These are phyloP conservation scores for Penicillium arizonense DNA, from an alignment of 495 filamentous ascomycete genomes.

Conservation along the genomic window DNA sequence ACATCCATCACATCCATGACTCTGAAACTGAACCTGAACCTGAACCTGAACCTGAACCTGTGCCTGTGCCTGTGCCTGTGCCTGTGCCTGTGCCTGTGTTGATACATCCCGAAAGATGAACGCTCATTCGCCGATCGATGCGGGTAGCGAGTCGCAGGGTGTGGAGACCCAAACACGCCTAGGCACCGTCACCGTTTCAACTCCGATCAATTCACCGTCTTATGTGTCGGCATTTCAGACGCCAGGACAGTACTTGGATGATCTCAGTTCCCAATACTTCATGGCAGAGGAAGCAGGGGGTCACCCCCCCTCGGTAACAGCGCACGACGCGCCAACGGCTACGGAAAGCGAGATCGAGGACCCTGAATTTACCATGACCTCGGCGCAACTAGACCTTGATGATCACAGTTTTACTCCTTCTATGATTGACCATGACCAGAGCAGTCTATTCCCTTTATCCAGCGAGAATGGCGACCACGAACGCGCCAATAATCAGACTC, in stretches of 20 bases:
- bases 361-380: slow-evolving; percentile 12
- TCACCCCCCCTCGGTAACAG: slow-evolving; percentile 18
- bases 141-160: slow-evolving; percentile 17
- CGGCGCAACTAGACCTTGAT: slow-evolving; percentile 10
- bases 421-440: slow-evolving; percentile 40
- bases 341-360: slow-evolving; percentile 10
- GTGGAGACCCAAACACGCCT: slow-evolving; percentile 38
- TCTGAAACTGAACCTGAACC: no score
- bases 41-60: no score
- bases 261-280: slow-evolving; percentile 32
- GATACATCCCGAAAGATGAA: neutral
- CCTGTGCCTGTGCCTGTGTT: no score
- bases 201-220: slow-evolving; percentile 29
- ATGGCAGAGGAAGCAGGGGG: slow-evolving; percentile 38
- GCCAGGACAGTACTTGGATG: slow-evolving; percentile 36
- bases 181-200: slow-evolving; percentile 35
- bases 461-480: slow-evolving; percentile 42
- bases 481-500: slow-evolving; percentile 43
- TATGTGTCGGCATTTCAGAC: slow-evolving; percentile 29
- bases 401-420: slow-evolving; percentile 33
- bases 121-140: slow-evolving; percentile 17
- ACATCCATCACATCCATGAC: no score
- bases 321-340: slow-evolving; percentile 15
- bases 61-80: no score
- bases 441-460: slow-evolving; percentile 32